Conservation (phyloP, 768 basidiomycete species). For the Phanerochaete carnosa region DNA sequence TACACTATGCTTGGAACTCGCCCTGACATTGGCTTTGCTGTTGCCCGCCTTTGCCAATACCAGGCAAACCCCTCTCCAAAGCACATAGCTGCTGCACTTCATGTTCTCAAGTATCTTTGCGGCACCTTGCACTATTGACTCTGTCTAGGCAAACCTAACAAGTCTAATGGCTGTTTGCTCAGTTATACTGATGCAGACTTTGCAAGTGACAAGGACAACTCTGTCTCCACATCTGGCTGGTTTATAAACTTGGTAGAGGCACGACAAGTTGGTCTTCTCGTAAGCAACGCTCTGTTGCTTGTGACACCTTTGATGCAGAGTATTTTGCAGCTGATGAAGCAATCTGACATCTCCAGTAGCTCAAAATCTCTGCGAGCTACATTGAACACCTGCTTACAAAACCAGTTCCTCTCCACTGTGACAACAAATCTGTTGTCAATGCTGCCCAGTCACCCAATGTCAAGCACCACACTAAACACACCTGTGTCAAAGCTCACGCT, state of each 20-base stretch:
- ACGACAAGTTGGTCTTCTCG: too few relatives aligned
- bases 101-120: constrained; percentile 22
- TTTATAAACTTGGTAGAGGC: constrained; percentile 31
- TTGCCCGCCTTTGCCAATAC: too few relatives aligned
- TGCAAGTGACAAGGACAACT: background rate
- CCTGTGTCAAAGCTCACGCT: too few relatives aligned
- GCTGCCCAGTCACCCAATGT: background rate
- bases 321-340: constrained; percentile 30
- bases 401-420: background rate
- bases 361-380: constrained; percentile 1
- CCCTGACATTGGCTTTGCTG: too few relatives aligned
- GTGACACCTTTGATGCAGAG: too few relatives aligned
- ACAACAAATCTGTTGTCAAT: too few relatives aligned
- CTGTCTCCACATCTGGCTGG: constrained; percentile 27
- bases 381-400: background rate
- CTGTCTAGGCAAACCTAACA: background rate
- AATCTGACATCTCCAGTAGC: constrained; percentile 34
- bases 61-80: constrained; percentile 8
- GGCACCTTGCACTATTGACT: constrained; percentile 17
- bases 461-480: background rate
- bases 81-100: constrained; percentile 22
- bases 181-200: too few relatives aligned
- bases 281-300: too few relatives aligned
- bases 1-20: too few relatives aligned
- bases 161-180: background rate